Conservation (phyloP, 2,329 filamentous ascomycete species). For the Cladosporium sp. region DNA sequence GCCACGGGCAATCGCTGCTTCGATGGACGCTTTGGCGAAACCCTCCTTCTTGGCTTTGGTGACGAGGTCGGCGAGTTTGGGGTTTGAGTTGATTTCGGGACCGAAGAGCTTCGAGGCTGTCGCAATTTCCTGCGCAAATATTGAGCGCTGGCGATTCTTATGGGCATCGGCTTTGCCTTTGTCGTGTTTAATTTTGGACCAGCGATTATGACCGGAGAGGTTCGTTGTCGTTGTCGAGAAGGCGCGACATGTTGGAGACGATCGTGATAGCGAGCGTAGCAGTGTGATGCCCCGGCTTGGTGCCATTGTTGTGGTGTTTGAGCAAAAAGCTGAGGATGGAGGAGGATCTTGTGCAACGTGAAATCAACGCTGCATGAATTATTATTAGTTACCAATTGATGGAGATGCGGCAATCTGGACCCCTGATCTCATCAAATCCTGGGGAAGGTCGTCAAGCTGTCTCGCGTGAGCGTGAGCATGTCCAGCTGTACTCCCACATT, state of each 20-base stretch:
- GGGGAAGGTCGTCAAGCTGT: not conserved
- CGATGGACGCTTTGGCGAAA: slow-evolving; percentile 79
- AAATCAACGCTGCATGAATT: not conserved
- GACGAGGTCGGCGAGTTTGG: slow-evolving; percentile 69
- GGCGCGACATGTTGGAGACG: slow-evolving; percentile 11
- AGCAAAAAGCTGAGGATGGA: not conserved
- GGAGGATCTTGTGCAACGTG: not conserved
- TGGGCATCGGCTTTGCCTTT: slow-evolving; percentile 81
- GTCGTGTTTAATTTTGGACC: slow-evolving; percentile 94
- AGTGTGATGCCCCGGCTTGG: slow-evolving; percentile 28
- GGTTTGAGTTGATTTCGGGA: slow-evolving; percentile 67
- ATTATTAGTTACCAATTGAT: not conserved
- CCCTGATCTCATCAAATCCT: slow-evolving; percentile 4
- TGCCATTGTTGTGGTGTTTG: slow-evolving; percentile 22
- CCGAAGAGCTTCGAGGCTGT: slow-evolving; percentile 76
- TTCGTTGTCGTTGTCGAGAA: slow-evolving; percentile 18
- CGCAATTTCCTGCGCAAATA: slow-evolving; percentile 68
- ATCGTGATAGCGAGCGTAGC: not conserved
- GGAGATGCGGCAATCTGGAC: not conserved
- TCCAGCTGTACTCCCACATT: not conserved
- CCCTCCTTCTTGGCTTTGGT: slow-evolving; percentile 76
- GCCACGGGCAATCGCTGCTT: slow-evolving; percentile 79
- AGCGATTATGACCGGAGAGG: slow-evolving; percentile 76
- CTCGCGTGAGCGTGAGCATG: not conserved
- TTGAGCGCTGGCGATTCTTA: slow-evolving; percentile 67